Base-by-base conservation (phyloP, 2,329 filamentous ascomycete genomes). In the Nemania bipapillata region DNA sequence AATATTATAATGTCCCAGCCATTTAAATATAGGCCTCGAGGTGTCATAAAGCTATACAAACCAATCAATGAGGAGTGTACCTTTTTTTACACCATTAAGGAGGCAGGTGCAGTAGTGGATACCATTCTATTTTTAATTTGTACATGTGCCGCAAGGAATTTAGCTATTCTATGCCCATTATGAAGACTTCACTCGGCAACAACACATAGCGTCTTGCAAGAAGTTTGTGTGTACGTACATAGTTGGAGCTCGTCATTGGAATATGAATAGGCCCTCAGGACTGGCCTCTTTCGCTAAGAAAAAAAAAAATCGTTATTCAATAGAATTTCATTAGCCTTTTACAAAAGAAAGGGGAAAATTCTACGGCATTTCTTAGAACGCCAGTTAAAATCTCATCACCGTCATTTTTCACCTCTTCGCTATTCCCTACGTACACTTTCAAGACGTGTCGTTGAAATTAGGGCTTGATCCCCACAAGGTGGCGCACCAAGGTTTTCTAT, bases 371-470 rank as follows among this genome's bases (percentile, higher is more conserved):
- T 12, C 15, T 40, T 3, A 40, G 3, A 40, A 40, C 15, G 7
- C 12, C 3, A 15, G 15, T 40, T 40, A 12, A 40, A 40, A 12
- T 40, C 7, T 3, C 7, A 6, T 40, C 15, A 12, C 3, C 15
- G 3, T 15, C 9, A n/a, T 40, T 12, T 15, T 12, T 40, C 35
- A 40, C 8, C 12, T 6, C 15, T 4, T 15, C 15, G 3, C 4
- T 45, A n/a, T 45, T 45, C 15, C 15, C 40, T 17, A 17, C 5
- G 40, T n/a, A 17, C 15, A 7, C 11, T n/a, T 15, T 17, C 45
- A 40, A 40, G 35, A 28, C 37, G 61, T 62, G 71, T 65, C 40
- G 72, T 72, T 69, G 59, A 61, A 68, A 30, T 65, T 64, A 58
- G 42, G 37, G 52, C 37, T 35, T 22, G 9, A 26, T 53, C 60